These are phyloP conservation scores for Dactylonectria macrodidyma DNA, from an alignment of 2,329 filamentous ascomycete genomes.

Conservation along the genomic window DNA sequence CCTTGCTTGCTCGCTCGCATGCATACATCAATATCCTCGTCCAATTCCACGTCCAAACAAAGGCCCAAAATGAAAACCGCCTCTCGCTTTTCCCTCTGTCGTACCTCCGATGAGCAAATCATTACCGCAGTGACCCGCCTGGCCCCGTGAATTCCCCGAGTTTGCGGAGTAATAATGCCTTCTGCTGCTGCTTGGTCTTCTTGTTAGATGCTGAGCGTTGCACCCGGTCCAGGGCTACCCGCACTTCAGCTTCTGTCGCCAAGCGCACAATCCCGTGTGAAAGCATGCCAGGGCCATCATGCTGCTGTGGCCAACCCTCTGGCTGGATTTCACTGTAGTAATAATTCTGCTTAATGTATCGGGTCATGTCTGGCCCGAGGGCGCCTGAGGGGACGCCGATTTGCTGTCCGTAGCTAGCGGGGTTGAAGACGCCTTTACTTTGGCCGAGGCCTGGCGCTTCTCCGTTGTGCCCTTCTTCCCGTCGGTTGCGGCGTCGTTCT, in stretches of 20 bases:
- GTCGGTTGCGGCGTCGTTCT: slow-evolving; percentile 8
- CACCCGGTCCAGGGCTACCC: slow-evolving; percentile 74
- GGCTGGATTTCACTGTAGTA: slow-evolving; percentile 17
- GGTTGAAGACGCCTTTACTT: slow-evolving; percentile 9
- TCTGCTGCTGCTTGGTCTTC: slow-evolving; percentile 41
- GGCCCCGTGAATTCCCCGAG: slow-evolving; percentile 36
- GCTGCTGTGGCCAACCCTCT: slow-evolving; percentile 19
- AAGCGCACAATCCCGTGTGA: slow-evolving; percentile 60
- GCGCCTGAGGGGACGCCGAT: background rate
- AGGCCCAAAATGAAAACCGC: slow-evolving; percentile 27
- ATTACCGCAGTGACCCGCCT: slow-evolving; percentile 21
- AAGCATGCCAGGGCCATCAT: slow-evolving; percentile 4
- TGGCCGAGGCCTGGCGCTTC: slow-evolving; percentile 4
- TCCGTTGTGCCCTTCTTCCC: slow-evolving; percentile 14
- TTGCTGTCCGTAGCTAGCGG: slow-evolving; percentile 14
- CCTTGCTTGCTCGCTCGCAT: slow-evolving; percentile 27
- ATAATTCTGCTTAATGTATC: slow-evolving; percentile 37
- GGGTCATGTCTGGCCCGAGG: slow-evolving; percentile 18
- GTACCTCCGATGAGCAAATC: slow-evolving; percentile 31
- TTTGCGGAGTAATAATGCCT: slow-evolving; percentile 38
- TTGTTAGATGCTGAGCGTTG: slow-evolving; percentile 54
- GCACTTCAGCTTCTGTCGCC: slow-evolving; percentile 73
- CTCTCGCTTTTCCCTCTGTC: slow-evolving; percentile 16
- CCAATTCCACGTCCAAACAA: slow-evolving; percentile 31
- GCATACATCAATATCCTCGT: slow-evolving; percentile 22